Percentiles rank a stretch among this genome's conserved stretches.
phyloP scores from a whole-genome alignment of 2,329 filamentous ascomycete genomes.

The Cadophora gregata region DNA sequence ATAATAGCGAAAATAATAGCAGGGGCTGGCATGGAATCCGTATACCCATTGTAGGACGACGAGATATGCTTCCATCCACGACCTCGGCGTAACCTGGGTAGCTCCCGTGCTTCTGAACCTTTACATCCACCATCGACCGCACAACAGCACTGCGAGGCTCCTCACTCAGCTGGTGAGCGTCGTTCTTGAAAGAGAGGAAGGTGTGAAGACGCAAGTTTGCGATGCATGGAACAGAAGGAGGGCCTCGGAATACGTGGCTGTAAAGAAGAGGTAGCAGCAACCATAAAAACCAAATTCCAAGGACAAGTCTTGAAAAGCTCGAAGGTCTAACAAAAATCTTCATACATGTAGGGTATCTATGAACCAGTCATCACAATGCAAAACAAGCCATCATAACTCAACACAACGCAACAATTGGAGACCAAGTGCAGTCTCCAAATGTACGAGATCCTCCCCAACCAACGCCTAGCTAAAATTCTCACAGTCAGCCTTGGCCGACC shows the following conservation, averaged over 20 bases:
- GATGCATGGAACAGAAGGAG: background rate
- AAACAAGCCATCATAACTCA: slow-evolving; percentile 14
- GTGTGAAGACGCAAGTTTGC: background rate
- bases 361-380: slow-evolving; percentile 13
- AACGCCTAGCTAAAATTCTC: slow-evolving; percentile 19
- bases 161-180: background rate
- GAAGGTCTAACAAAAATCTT: background rate
- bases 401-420: slow-evolving; percentile 5
- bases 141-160: background rate
- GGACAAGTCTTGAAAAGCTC: too few relatives aligned
- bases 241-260: background rate
- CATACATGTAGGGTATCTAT: slow-evolving; percentile 23
- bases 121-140: too few relatives aligned
- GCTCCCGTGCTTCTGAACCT: too few relatives aligned
- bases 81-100: too few relatives aligned
- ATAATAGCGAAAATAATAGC: background rate
- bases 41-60: too few relatives aligned
- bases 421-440: background rate
- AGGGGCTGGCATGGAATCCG: too few relatives aligned
- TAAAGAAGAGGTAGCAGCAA: too few relatives aligned
- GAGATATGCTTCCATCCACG: too few relatives aligned
- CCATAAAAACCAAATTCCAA: too few relatives aligned
- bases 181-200: background rate
- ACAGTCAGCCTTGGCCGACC: background rate
- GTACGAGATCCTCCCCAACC: background rate